Base-by-base conservation (phyloP, 1,284 basidiomycete species). In the Psilocybe mexicana region DNA sequence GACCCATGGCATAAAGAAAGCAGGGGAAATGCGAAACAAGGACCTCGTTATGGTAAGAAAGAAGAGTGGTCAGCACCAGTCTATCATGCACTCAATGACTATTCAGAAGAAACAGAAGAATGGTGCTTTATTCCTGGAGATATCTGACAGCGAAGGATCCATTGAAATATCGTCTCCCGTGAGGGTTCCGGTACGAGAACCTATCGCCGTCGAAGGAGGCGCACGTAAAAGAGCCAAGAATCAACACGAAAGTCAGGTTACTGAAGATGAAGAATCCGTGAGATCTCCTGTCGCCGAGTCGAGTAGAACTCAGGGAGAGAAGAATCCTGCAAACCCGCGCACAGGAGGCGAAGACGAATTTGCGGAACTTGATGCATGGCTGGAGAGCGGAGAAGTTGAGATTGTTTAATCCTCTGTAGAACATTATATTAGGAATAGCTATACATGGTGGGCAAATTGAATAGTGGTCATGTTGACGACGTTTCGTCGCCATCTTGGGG, bases 351-450 rank as follows among this genome's bases (percentile, higher is more conserved):
- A 70, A 43, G 72, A 79, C 30, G 71, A 75, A 40, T 76, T 80
- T 55, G 76, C 72, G 11, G 76, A 76, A 57, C 66, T 81, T 35
- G 78, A 81, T 56, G 75, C 72, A 48, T 81, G 78, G 78, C 66
- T 82, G 65, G 69, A 75, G 28, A 79, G 78, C 59, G 77, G 72
- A 14, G 73, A 74, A 10, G 77, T 79, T 0, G 72, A 77, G 45
- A 75, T 80, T 44, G 51, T 78, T 26, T 73, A 69, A 61, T 45
- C 52, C 44, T 54, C 6, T 40, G 6, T n/a, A 50, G 14, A 48
- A 55, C n/a, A 48, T 24, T 54, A 43, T 46, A 57, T 36, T 59
- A 61, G 23, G 54, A 60, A 38, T 44, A 48, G 54, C 28, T 38
- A 40, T 42, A 54, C 26, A 55, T 58, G 33, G 25, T 25, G 44